Evolutionary conservation across 2,329 filamentous ascomycete species (phyloP).

Genomic region (Tolypocladium ovalisporum): DNA sequence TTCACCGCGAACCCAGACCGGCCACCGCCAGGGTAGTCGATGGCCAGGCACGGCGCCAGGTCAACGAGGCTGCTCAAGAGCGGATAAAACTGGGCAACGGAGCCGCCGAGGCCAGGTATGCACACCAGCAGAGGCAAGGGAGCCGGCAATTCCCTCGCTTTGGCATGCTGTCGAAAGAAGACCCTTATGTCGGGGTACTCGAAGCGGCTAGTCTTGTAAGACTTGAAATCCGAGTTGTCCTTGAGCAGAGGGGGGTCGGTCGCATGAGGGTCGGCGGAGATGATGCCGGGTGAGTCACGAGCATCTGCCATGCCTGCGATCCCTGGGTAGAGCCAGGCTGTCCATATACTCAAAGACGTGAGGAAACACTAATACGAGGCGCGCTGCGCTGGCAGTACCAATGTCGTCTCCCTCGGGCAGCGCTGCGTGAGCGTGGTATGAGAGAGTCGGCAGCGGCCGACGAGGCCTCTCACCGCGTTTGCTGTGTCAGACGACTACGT

Average conservation of each 20-base stretch:
- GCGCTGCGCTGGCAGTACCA: background rate
- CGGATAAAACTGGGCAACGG: constrained; percentile 75
- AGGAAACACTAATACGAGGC: background rate
- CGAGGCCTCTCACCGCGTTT: background rate
- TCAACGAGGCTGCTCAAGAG: constrained; percentile 74
- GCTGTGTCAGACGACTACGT: background rate
- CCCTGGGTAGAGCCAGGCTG: background rate
- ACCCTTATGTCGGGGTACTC: constrained; percentile 69
- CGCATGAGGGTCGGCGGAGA: constrained; percentile 26
- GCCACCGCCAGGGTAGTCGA: constrained; percentile 88
- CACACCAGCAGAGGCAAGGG: constrained; percentile 81
- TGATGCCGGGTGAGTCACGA: background rate
- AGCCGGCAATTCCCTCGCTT: constrained; percentile 69
- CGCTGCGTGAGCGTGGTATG: background rate
- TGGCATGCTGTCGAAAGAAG: constrained; percentile 73
- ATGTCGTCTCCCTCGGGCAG: background rate
- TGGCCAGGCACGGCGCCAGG: constrained; percentile 66
- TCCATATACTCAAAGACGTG: background rate
- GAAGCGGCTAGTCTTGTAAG: constrained; percentile 60
- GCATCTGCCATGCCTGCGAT: constrained; percentile 1
- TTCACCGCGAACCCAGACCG: constrained; percentile 62
- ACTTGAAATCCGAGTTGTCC: constrained; percentile 60
- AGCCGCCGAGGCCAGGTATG: constrained; percentile 88
- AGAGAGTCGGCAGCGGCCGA: background rate
- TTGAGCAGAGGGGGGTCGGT: constrained; percentile 73